Percentiles rank a stretch among this genome's conserved stretches.
Evolutionary conservation across 1,139 yeast species (phyloP).

Genomic region (Pichia sp.): DNA sequence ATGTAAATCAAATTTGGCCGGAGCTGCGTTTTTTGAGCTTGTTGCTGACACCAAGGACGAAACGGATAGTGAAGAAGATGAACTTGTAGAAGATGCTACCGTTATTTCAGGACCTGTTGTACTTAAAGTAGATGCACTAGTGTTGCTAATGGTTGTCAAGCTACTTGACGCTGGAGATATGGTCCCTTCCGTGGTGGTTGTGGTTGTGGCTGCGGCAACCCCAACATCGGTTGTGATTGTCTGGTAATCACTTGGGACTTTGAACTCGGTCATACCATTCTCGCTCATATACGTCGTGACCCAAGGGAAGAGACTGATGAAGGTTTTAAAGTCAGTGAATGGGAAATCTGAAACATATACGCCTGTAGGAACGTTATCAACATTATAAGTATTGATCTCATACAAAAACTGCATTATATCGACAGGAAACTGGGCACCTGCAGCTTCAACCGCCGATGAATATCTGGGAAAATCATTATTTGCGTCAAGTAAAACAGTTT

Average conservation of each 20-base stretch:
- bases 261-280: constrained; percentile 29
- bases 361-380: constrained; percentile 19
- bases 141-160: too few relatives aligned
- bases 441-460: constrained; percentile 24
- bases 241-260: constrained; percentile 24
- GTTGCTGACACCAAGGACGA: too few relatives aligned
- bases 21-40: too few relatives aligned
- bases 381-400: constrained; percentile 15
- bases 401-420: constrained; percentile 26
- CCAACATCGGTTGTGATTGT: constrained; percentile 1
- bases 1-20: too few relatives aligned
- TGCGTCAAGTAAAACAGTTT: constrained; percentile 27
- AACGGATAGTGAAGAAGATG: not conserved
- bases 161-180: too few relatives aligned
- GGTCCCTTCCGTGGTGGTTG: too few relatives aligned
- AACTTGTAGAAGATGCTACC: not conserved
- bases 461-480: constrained; percentile 20
- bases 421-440: constrained; percentile 27
- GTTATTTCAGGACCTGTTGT: not conserved
- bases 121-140: not conserved
- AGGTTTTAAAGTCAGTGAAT: constrained; percentile 32
- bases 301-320: constrained; percentile 37
- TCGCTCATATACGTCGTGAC: constrained; percentile 27
- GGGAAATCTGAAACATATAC: constrained; percentile 32
- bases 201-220: not conserved